phyloP scores from a whole-genome alignment of 768 basidiomycete genomes.

The Mycena filopes region DNA sequence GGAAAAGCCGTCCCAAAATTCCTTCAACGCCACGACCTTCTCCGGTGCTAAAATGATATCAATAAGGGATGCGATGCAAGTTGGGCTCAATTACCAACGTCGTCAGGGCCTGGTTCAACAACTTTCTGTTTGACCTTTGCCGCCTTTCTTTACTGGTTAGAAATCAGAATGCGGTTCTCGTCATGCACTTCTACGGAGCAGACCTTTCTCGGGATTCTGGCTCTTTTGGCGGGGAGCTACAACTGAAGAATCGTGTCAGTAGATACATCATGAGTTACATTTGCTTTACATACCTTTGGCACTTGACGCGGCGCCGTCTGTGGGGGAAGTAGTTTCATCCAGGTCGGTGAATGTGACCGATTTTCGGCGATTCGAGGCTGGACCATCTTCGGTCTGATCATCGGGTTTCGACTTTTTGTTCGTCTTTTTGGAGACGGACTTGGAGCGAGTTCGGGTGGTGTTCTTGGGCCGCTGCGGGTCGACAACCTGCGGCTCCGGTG shows the following conservation, averaged over 20 bases:
- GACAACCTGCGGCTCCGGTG: not conserved
- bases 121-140: constrained; percentile 22
- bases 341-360: constrained; percentile 15
- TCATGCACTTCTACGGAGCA: not conserved
- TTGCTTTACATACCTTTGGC: constrained; percentile 7
- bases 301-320: not conserved
- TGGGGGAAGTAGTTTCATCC: not conserved
- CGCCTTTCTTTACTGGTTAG: constrained; percentile 12
- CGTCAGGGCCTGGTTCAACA: constrained; percentile 1
- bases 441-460: no score
- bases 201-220: constrained; percentile 13
- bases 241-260: not conserved
- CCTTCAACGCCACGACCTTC: not conserved
- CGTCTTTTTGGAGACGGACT: constrained; percentile 17
- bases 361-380: not conserved
- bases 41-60: constrained; percentile 1
- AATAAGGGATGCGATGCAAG: constrained; percentile 1
- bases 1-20: constrained; percentile 4
- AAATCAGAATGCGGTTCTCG: not conserved
- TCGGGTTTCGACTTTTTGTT: constrained; percentile 28
- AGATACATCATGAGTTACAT: not conserved
- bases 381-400: not conserved
- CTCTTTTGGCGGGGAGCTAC: not conserved
- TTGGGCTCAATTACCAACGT: constrained; percentile 27
- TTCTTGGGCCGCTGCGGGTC: constrained; percentile 20